phyloP scores from a whole-genome alignment of 2,329 filamentous ascomycete genomes.

The Phyllosticta ampelicida region DNA sequence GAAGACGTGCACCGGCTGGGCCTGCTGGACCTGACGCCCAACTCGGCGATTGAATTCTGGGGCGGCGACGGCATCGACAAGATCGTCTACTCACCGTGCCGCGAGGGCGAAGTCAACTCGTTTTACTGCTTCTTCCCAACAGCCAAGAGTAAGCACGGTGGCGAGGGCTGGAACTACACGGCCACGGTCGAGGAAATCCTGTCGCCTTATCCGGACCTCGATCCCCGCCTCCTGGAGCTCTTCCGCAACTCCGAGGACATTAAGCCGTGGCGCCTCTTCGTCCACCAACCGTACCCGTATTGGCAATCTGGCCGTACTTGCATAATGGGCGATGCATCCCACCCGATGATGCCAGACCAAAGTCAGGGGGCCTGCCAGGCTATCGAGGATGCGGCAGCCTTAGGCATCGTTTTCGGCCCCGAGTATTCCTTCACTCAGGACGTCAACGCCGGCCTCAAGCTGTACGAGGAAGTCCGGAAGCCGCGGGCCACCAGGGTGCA shows the following conservation, averaged over 20 bases:
- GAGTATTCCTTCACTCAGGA: slow-evolving; percentile 29
- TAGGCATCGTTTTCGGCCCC: slow-evolving; percentile 50
- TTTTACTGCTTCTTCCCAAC: slow-evolving; percentile 63
- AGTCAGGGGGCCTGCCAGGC: slow-evolving; percentile 60
- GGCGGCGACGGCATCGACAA: slow-evolving; percentile 59
- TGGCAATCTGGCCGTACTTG: slow-evolving; percentile 38
- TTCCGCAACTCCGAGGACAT: slow-evolving; percentile 52
- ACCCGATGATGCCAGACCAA: slow-evolving; percentile 54
- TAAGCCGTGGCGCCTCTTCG: slow-evolving; percentile 54
- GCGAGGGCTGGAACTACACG: slow-evolving; percentile 32
- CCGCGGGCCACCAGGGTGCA: slow-evolving; percentile 30
- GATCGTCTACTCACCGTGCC: slow-evolving; percentile 60
- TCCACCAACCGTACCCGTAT: slow-evolving; percentile 52
- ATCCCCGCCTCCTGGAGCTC: slow-evolving; percentile 46
- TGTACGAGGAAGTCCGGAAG: slow-evolving; percentile 28
- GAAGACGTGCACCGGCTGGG: slow-evolving; percentile 50
- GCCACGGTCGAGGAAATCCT: slow-evolving; percentile 43
- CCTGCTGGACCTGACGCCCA: slow-evolving; percentile 50
- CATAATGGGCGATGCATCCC: slow-evolving; percentile 52
- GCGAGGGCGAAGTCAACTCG: slow-evolving; percentile 52
- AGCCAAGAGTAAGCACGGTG: slow-evolving; percentile 31
- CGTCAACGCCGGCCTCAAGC: slow-evolving; percentile 21
- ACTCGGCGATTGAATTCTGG: slow-evolving; percentile 59
- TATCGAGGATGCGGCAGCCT: slow-evolving; percentile 53
- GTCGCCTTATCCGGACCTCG: slow-evolving; percentile 49